A percentile compares a stretch with the other conserved stretches of the same genome.
These are phyloP conservation scores for Amborella trichopoda DNA, from an alignment of 164 flowering plant species.

Conservation along the genomic window DNA sequence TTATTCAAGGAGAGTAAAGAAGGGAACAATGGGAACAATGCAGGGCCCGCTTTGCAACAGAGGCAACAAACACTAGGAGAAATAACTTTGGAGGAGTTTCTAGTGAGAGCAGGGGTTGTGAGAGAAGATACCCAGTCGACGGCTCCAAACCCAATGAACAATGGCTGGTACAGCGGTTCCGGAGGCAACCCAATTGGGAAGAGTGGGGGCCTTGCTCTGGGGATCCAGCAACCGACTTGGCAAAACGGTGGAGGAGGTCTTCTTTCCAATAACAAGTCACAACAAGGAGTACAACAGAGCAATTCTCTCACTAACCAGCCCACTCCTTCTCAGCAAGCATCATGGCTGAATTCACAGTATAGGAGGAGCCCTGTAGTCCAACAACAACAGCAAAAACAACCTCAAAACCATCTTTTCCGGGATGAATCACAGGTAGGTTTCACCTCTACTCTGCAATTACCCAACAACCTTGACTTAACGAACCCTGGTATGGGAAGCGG, in stretches of 20 bases:
- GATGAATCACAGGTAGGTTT: slow-evolving; percentile 29
- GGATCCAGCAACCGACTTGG: no score
- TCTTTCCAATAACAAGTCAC: no score
- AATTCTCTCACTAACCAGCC: slow-evolving; percentile 2
- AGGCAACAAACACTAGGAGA: slow-evolving; percentile 25
- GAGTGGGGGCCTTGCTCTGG: slow-evolving; percentile 14
- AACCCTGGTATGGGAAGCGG: slow-evolving; percentile 35
- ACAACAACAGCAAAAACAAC: slow-evolving; percentile 14
- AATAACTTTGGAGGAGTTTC: slow-evolving; percentile 80
- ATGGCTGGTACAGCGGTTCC: no score
- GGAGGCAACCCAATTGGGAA: no score
- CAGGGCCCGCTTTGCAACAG: slow-evolving; percentile 14
- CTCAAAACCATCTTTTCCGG: slow-evolving; percentile 22
- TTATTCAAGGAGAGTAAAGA: slow-evolving; percentile 26
- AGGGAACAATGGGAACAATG: slow-evolving; percentile 3
- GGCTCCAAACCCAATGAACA: no score
- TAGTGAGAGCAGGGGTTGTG: slow-evolving; percentile 66
- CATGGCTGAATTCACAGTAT: slow-evolving; percentile 1
- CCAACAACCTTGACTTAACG: slow-evolving; percentile 22
- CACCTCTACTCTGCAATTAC: slow-evolving; percentile 26
- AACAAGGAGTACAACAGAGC: no score
- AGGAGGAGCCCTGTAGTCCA: neutral
- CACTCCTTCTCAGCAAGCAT: no score
- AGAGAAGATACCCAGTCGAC: slow-evolving; percentile 35
- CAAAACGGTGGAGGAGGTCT: no score